Percentiles rank a stretch among this genome's conserved stretches.
Evolutionary conservation across 2,329 filamentous ascomycete genomes (phyloP).

Genomic region (Mycosphaerella arachidis): DNA sequence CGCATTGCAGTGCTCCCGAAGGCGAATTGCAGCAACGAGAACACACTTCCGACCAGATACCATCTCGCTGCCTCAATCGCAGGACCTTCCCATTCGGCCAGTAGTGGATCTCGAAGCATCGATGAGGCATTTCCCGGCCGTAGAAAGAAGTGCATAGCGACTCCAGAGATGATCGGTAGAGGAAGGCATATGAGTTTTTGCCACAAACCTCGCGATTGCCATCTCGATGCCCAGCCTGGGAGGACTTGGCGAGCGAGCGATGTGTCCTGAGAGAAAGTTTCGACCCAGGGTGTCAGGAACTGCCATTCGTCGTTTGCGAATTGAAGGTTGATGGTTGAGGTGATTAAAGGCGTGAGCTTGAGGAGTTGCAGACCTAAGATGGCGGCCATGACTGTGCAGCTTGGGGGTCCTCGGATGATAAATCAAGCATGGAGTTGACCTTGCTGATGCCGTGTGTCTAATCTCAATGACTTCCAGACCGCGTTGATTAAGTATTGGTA

Average conservation of each 20-base stretch:
- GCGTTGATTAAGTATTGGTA: neutral
- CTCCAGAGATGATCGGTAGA: neutral
- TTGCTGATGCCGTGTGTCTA: neutral
- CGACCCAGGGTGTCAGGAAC: neutral
- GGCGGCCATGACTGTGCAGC: neutral
- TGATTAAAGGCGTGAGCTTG: neutral
- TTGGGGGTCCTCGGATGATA: neutral
- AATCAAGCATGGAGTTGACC: neutral
- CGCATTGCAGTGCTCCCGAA: neutral
- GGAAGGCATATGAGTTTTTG: neutral
- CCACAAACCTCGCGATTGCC: neutral
- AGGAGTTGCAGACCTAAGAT: neutral
- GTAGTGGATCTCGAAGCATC: neutral
- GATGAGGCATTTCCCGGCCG: neutral
- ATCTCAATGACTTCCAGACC: neutral
- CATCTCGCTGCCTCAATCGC: neutral
- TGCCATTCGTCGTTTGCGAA: constrained; percentile 4
- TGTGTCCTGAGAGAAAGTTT: neutral
- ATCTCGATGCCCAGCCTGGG: neutral
- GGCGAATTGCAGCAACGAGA: neutral
- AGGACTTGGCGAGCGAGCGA: constrained; percentile 1
- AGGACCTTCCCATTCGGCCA: neutral
- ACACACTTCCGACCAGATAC: constrained; percentile 1
- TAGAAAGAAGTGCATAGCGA: neutral
- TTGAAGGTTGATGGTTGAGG: neutral